A percentile compares a stretch with the other conserved stretches of the same genome.
Conservation (phyloP, 2,329 filamentous ascomycete genomes). For the Pseudopyrenochaeta lycopersici region DNA sequence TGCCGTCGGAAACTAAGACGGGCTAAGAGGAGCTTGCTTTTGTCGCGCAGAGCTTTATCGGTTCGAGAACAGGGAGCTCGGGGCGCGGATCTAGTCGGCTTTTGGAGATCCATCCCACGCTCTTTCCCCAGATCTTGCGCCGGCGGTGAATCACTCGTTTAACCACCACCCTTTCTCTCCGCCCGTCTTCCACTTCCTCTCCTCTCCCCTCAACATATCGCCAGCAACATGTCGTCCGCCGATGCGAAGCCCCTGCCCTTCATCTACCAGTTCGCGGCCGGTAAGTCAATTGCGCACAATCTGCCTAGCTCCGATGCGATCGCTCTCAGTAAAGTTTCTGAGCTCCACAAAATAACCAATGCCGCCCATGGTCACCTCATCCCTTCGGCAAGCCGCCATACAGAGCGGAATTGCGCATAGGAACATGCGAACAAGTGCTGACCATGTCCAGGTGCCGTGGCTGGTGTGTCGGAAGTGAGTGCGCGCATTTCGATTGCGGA, state of each 20-base stretch:
- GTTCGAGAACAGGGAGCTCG: slow-evolving; percentile 28
- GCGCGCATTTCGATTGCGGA: slow-evolving; percentile 10
- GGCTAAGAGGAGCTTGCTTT: slow-evolving; percentile 14
- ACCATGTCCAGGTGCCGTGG: slow-evolving; percentile 76
- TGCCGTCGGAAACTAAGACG: slow-evolving; percentile 8
- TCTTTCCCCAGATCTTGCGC: slow-evolving; percentile 41
- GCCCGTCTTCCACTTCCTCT: slow-evolving; percentile 9
- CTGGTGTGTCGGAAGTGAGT: slow-evolving; percentile 94
- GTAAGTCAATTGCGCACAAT: slow-evolving; percentile 59
- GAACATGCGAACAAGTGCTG: slow-evolving; percentile 31
- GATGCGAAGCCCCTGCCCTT: slow-evolving; percentile 82
- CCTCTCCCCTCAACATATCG: slow-evolving; percentile 5
- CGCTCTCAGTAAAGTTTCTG: slow-evolving; percentile 8
- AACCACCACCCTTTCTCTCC: slow-evolving; percentile 19
- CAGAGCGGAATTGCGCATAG: background rate
- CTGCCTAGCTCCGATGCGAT: slow-evolving; percentile 31
- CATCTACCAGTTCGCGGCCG: slow-evolving; percentile 93
- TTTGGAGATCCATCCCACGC: slow-evolving; percentile 38
- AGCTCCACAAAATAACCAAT: slow-evolving; percentile 6
- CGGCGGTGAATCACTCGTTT: slow-evolving; percentile 17
- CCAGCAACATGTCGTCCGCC: slow-evolving; percentile 55
- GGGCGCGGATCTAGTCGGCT: slow-evolving; percentile 15
- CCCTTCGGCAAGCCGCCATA: background rate
- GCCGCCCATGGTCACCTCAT: background rate
- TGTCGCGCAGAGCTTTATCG: slow-evolving; percentile 21